phyloP scores from a whole-genome alignment of 805 yeast genomes.

The Nakazawaea siamensis region DNA sequence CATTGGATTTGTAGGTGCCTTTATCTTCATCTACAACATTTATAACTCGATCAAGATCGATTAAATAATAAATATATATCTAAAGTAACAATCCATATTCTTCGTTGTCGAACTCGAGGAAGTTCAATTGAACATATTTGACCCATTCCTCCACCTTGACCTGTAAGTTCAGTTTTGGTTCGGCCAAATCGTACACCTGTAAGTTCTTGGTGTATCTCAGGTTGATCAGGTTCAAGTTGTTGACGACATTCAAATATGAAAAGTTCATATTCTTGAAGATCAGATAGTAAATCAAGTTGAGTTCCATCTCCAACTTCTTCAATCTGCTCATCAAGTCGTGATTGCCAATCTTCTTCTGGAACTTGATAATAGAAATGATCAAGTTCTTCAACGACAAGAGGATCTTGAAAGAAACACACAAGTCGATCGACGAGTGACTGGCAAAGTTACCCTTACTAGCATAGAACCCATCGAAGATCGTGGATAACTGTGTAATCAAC shows the following conservation, averaged over 20 bases:
- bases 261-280: slow-evolving; percentile 7
- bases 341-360: slow-evolving; percentile 10
- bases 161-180: neutral
- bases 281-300: slow-evolving; percentile 6
- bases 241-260: slow-evolving; percentile 2
- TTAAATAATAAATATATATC: slow-evolving; percentile 18
- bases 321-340: slow-evolving; percentile 10
- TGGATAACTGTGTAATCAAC: slow-evolving; percentile 17
- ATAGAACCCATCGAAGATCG: slow-evolving; percentile 2
- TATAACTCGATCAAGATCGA: slow-evolving; percentile 86
- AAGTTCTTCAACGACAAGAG: slow-evolving; percentile 8
- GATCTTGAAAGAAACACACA: slow-evolving; percentile 19
- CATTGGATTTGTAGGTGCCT: slow-evolving; percentile 70
- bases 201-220: slow-evolving; percentile 8
- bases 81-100: slow-evolving; percentile 9
- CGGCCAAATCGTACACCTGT: slow-evolving; percentile 4
- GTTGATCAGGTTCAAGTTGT: slow-evolving; percentile 8
- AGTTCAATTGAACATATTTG: slow-evolving; percentile 4
- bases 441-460: neutral
- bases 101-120: slow-evolving; percentile 1
- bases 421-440: slow-evolving; percentile 17
- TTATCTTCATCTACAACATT: slow-evolving; percentile 69
- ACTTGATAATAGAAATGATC: slow-evolving; percentile 9
- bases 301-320: slow-evolving; percentile 8
- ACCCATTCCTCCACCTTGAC: slow-evolving; percentile 7